Conservation (phyloP, 2,329 filamentous ascomycete genomes). For the Paraphaeosphaeria sporulosa region DNA sequence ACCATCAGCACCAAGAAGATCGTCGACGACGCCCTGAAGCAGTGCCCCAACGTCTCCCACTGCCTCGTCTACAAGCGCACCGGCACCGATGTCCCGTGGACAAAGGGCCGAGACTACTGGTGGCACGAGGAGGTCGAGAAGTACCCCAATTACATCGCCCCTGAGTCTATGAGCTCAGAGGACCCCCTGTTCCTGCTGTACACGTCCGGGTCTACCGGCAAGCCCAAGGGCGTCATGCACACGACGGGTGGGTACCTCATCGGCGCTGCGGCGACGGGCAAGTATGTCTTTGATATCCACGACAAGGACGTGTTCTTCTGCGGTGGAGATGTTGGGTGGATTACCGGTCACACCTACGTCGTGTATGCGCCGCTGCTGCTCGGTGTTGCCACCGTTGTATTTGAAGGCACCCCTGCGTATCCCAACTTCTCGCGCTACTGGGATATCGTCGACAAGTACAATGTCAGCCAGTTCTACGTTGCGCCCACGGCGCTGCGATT, state of each 20-base stretch:
- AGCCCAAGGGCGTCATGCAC: slow-evolving; percentile 99
- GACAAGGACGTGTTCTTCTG: slow-evolving; percentile 95
- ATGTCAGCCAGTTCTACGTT: slow-evolving; percentile 97
- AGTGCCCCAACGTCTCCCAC: slow-evolving; percentile 86
- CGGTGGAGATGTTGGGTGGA: slow-evolving; percentile 98
- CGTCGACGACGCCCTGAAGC: slow-evolving; percentile 95
- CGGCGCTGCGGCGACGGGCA: slow-evolving; percentile 90
- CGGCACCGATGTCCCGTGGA: slow-evolving; percentile 91
- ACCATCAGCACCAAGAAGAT: slow-evolving; percentile 98
- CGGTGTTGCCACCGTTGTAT: slow-evolving; percentile 93
- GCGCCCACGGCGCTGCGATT: slow-evolving; percentile 92
- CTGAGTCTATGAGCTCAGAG: slow-evolving; percentile 89
- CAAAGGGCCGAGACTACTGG: slow-evolving; percentile 87
- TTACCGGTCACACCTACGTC: slow-evolving; percentile 97
- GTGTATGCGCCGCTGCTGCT: slow-evolving; percentile 94
- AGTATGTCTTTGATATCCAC: slow-evolving; percentile 99
- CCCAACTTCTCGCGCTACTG: slow-evolving; percentile 98
- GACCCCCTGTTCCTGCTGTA: slow-evolving; percentile 98
- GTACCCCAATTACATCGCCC: slow-evolving; percentile 90
- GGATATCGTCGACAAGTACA: slow-evolving; percentile 96
- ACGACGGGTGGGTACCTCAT: slow-evolving; percentile 95
- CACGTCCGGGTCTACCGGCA: slow-evolving; percentile 96
- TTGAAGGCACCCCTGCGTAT: slow-evolving; percentile 96
- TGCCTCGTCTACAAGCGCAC: slow-evolving; percentile 96
- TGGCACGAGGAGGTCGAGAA: slow-evolving; percentile 99